phyloP scores from a whole-genome alignment of 2,329 filamentous ascomycete genomes.

The Sporothrix curviconia region DNA sequence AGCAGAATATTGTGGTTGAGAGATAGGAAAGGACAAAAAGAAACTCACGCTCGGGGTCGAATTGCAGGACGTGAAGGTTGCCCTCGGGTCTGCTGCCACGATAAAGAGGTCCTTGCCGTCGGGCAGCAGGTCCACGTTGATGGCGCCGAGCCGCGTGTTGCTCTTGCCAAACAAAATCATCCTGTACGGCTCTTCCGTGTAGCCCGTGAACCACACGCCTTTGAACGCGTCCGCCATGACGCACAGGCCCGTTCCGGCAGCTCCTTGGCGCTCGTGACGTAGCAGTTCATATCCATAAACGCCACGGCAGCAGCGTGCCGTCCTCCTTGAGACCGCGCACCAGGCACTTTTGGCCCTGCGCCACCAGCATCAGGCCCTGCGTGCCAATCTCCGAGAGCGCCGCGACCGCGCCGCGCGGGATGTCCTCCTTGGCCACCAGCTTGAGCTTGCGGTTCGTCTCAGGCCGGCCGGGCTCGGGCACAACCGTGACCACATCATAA shows the following conservation, averaged over 20 bases:
- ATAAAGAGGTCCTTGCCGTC: slow-evolving; percentile 78
- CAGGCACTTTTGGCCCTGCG: slow-evolving; percentile 96
- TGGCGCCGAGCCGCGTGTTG: slow-evolving; percentile 66
- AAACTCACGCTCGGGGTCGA: slow-evolving; percentile 81
- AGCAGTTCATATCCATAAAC: slow-evolving; percentile 96
- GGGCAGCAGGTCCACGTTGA: slow-evolving; percentile 82
- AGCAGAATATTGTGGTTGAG: not conserved
- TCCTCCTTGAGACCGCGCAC: slow-evolving; percentile 94
- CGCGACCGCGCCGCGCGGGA: slow-evolving; percentile 85
- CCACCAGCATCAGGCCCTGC: slow-evolving; percentile 80
- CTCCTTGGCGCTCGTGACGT: slow-evolving; percentile 79
- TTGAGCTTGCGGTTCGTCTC: slow-evolving; percentile 84
- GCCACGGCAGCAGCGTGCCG: slow-evolving; percentile 87
- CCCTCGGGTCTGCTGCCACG: slow-evolving; percentile 78
- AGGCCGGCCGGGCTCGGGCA: slow-evolving; percentile 76
- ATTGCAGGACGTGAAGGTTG: slow-evolving; percentile 83
- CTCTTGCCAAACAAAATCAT: slow-evolving; percentile 91
- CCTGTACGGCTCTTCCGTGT: slow-evolving; percentile 93
- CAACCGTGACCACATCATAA: slow-evolving; percentile 85
- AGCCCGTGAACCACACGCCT: slow-evolving; percentile 92
- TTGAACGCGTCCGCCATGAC: slow-evolving; percentile 86
- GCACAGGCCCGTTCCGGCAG: slow-evolving; percentile 75
- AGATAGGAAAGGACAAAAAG: not conserved
- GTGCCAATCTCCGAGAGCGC: slow-evolving; percentile 77
- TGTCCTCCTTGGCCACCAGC: slow-evolving; percentile 80